Conservation (phyloP, 1,139 yeast species). For the Blastobotrys capitulatus region DNA sequence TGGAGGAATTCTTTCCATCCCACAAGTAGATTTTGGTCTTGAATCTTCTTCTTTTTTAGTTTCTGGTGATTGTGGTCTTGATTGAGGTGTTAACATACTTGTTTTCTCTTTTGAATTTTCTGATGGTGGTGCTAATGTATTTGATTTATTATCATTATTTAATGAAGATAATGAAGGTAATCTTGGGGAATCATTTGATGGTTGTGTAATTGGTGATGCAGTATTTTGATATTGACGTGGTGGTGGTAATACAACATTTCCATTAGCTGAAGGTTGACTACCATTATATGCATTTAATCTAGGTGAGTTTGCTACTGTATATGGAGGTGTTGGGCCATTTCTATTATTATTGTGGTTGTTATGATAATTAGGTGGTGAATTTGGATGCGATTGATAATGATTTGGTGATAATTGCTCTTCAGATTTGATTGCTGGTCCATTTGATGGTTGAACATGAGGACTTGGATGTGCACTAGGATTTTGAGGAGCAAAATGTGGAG, state of each 20-base stretch:
- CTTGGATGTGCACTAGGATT: not conserved
- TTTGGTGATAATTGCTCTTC: too few species aligned
- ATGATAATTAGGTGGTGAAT: not conserved
- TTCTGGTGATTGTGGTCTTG: slow-evolving; percentile 25
- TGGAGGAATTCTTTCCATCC: slow-evolving; percentile 31
- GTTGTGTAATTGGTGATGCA: not conserved
- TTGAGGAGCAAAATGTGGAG: slow-evolving; percentile 9
- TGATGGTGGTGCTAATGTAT: not conserved
- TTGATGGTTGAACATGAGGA: not conserved
- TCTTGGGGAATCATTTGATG: slow-evolving; percentile 7
- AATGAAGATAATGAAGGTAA: slow-evolving; percentile 14
- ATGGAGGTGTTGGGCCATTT: not conserved
- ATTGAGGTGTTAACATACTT: slow-evolving; percentile 25
- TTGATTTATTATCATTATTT: slow-evolving; percentile 8
- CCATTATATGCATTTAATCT: not conserved
- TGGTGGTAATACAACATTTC: not conserved
- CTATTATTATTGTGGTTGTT: slow-evolving; percentile 12
- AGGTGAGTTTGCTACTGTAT: not conserved
- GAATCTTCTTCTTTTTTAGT: slow-evolving; percentile 24
- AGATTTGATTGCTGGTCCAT: not conserved
- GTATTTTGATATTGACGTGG: not conserved
- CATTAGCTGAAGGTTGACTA: not conserved
- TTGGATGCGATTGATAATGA: not conserved
- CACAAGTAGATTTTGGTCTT: slow-evolving; percentile 29
- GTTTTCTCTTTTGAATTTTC: not conserved